Evolutionary conservation across 2,329 filamentous ascomycete species (phyloP).

Genomic region (Tolypocladium paradoxum): DNA sequence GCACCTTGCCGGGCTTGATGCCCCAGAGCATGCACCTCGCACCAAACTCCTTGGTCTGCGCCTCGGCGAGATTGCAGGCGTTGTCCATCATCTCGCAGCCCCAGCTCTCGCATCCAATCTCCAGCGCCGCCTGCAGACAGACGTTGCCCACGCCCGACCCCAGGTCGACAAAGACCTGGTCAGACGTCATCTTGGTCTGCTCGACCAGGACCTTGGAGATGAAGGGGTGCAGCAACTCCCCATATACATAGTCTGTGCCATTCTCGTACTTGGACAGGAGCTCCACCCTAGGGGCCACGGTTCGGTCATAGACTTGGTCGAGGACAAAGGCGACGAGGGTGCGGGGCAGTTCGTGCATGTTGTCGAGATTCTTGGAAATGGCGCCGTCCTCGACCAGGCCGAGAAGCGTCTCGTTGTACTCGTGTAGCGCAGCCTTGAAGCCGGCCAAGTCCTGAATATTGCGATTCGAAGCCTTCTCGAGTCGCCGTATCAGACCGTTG

Average conservation of each 20-base stretch:
- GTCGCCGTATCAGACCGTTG: slow-evolving; percentile 62
- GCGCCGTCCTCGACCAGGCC: slow-evolving; percentile 57
- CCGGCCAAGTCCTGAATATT: slow-evolving; percentile 53
- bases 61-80: slow-evolving; percentile 69
- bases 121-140: slow-evolving; percentile 82
- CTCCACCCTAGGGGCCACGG: slow-evolving; percentile 81
- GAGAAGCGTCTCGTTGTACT: slow-evolving; percentile 66
- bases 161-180: slow-evolving; percentile 84
- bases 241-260: slow-evolving; percentile 88
- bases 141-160: slow-evolving; percentile 96
- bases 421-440: slow-evolving; percentile 61
- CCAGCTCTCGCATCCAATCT: slow-evolving; percentile 90
- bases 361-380: slow-evolving; percentile 61
- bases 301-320: slow-evolving; percentile 81
- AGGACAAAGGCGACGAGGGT: slow-evolving; percentile 72
- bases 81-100: slow-evolving; percentile 95
- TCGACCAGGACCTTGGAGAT: slow-evolving; percentile 70
- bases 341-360: slow-evolving; percentile 57
- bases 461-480: slow-evolving; percentile 63
- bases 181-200: slow-evolving; percentile 66
- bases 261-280: slow-evolving; percentile 76
- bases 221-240: slow-evolving; percentile 80
- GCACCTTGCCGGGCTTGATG: slow-evolving; percentile 65
- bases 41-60: slow-evolving; percentile 72
- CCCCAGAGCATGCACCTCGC: slow-evolving; percentile 88